Evolutionary conservation across 176 grass and related monocot species (phyloP).

Genomic region (Olyra latifolia): DNA sequence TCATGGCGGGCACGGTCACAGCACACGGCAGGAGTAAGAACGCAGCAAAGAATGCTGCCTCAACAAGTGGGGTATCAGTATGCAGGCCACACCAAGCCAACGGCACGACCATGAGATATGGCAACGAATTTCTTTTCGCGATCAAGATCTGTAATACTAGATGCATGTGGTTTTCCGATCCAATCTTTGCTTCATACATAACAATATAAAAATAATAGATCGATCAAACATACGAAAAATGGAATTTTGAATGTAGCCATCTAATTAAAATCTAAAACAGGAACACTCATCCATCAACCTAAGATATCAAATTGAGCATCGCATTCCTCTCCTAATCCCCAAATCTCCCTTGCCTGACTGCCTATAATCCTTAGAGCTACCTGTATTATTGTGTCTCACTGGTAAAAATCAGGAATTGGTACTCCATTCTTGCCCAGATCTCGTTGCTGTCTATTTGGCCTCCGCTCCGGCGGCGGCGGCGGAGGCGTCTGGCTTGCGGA

Average conservation of each 20-base stretch:
- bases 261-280: not conserved
- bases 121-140: not conserved
- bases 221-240: not conserved
- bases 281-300: not conserved
- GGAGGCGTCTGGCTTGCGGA: conserved; percentile 55
- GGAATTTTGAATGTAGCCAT: not conserved
- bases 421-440: not conserved
- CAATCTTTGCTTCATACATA: not conserved
- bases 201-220: conserved; percentile 23
- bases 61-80: not conserved
- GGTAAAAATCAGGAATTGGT: not conserved
- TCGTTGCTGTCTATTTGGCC: not conserved
- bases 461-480: not conserved
- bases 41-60: not conserved
- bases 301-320: not conserved
- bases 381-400: not conserved
- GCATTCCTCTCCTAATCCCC: not conserved
- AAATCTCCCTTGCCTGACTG: not conserved
- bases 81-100: not conserved
- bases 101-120: not conserved
- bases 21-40: not conserved
- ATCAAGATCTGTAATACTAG: not conserved
- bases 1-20: not conserved
- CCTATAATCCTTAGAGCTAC: not conserved
- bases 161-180: not conserved